Conservation (phyloP, 2,329 filamentous ascomycete genomes). For the Sclerotinia spermophila region DNA sequence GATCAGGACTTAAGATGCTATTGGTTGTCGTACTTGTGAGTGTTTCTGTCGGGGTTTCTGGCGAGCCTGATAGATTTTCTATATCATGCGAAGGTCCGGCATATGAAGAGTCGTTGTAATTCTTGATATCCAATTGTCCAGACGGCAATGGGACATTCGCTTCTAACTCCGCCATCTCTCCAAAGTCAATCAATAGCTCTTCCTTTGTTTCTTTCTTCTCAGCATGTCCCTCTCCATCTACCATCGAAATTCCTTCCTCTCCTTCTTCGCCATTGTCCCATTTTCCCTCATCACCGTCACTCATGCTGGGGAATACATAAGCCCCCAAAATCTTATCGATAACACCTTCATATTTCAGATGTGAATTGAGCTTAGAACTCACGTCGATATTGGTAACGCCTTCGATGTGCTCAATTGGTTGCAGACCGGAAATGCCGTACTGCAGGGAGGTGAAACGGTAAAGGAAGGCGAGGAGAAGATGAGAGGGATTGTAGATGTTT, state of each 20-base stretch:
- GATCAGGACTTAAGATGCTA: background rate
- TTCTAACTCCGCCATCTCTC: background rate
- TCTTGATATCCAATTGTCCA: background rate
- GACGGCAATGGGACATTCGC: background rate
- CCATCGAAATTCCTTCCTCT: constrained; percentile 35
- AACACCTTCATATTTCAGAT: constrained; percentile 65
- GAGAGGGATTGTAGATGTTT: constrained; percentile 84
- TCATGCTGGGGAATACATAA: constrained; percentile 50
- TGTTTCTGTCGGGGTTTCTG: background rate
- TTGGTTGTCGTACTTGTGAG: background rate
- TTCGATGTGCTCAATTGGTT: constrained; percentile 64
- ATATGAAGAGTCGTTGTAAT: background rate
- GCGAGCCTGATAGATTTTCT: background rate
- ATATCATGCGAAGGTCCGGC: background rate
- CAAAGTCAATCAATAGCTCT: background rate
- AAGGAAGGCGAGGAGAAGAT: constrained; percentile 84
- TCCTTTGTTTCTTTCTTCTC: background rate
- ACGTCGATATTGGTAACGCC: constrained; percentile 55
- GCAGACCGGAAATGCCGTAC: constrained; percentile 79
- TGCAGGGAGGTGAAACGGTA: constrained; percentile 80
- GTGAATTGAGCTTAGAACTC: constrained; percentile 61
- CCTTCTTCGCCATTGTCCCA: constrained; percentile 39
- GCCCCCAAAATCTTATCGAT: constrained; percentile 61
- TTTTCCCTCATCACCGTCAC: constrained; percentile 55
- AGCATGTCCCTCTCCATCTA: constrained; percentile 11